These are phyloP conservation scores for Trichoderma endophyticum DNA, from an alignment of 2,329 filamentous ascomycete species.

Conservation along the genomic window DNA sequence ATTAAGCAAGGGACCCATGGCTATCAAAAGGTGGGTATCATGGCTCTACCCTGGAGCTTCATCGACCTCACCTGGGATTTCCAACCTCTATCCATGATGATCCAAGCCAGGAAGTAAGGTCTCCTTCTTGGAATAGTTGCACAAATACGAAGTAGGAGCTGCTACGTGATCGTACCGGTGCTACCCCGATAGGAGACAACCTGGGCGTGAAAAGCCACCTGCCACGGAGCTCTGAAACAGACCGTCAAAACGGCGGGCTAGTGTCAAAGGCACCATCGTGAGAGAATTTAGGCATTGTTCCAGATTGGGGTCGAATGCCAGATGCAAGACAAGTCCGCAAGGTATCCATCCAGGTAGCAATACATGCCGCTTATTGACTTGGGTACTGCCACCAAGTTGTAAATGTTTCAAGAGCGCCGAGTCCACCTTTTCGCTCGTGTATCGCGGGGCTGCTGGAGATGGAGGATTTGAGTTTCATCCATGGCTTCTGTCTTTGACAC, in stretches of 20 bases:
- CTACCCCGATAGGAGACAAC: neutral
- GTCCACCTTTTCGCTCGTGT: neutral
- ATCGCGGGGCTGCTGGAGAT: neutral
- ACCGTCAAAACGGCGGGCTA: slow-evolving; percentile 2
- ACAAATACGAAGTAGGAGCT: neutral
- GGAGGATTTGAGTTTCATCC: neutral
- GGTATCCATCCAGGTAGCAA: slow-evolving; percentile 13
- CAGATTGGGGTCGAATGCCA: slow-evolving; percentile 17
- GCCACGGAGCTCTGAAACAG: slow-evolving; percentile 16
- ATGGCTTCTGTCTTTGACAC: neutral
- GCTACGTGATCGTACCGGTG: neutral
- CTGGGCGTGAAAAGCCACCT: neutral
- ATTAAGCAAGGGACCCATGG: neutral
- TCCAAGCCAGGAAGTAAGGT: neutral
- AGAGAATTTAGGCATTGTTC: slow-evolving; percentile 18
- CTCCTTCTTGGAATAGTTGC: neutral
- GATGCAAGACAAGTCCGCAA: neutral
- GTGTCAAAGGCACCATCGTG: slow-evolving; percentile 6
- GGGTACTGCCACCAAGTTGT: neutral
- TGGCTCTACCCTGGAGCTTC: neutral
- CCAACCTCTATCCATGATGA: neutral
- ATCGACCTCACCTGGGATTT: neutral
- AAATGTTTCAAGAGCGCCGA: neutral
- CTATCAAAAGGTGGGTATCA: neutral
- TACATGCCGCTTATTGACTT: slow-evolving; percentile 3